These are phyloP conservation scores for Eremothecium cymbalariae DNA, from an alignment of 1,139 yeast species.

Conservation along the genomic window DNA sequence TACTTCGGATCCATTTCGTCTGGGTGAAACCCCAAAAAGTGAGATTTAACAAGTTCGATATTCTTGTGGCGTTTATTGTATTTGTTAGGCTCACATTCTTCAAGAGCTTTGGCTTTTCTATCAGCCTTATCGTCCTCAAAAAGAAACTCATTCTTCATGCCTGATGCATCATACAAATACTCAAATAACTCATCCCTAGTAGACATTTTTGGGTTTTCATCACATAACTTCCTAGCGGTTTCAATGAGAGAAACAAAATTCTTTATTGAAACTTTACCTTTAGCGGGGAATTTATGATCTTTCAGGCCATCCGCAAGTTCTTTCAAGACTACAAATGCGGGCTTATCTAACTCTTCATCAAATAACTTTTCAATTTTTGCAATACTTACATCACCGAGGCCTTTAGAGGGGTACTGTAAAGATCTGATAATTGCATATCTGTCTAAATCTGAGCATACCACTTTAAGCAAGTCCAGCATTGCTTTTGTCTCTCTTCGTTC, in stretches of 20 bases:
- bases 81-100: constrained; percentile 17
- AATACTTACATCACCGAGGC: constrained; percentile 58
- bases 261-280: constrained; percentile 17
- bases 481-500: constrained; percentile 60
- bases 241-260: constrained; percentile 23
- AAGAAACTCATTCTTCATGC: constrained; percentile 23
- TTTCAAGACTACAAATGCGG: constrained; percentile 22
- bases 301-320: constrained; percentile 15
- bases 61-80: constrained; percentile 33
- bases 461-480: constrained; percentile 56
- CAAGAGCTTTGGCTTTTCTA: constrained; percentile 17
- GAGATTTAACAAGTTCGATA: constrained; percentile 39
- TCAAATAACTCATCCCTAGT: constrained; percentile 21
- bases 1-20: constrained; percentile 4
- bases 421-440: constrained; percentile 51
- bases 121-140: constrained; percentile 21
- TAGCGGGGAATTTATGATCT: constrained; percentile 17
- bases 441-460: constrained; percentile 51
- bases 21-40: constrained; percentile 29
- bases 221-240: constrained; percentile 15
- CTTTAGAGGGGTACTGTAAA: constrained; percentile 54
- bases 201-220: constrained; percentile 16
- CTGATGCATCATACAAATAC: constrained; percentile 26
- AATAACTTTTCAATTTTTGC: constrained; percentile 33
- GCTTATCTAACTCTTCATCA: constrained; percentile 8